These are phyloP conservation scores for Penicillium longicatenatum DNA, from an alignment of 495 filamentous ascomycete species.

Conservation along the genomic window DNA sequence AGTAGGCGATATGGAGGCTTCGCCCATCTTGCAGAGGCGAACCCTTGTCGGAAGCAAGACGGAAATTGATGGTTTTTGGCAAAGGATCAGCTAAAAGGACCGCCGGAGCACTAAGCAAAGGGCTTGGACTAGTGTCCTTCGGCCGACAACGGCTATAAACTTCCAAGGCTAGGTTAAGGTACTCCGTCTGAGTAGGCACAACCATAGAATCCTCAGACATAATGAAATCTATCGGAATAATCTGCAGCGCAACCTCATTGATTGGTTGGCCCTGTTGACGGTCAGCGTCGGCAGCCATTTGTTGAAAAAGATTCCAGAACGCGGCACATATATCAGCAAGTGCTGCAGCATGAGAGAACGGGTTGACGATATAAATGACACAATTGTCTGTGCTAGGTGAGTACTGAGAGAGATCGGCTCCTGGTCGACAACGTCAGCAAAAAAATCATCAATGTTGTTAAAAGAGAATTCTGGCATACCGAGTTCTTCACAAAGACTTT, in stretches of 20 bases:
- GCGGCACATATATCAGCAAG: conserved; percentile 77
- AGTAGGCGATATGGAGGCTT: conserved; percentile 85
- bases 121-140: conserved; percentile 43
- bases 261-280: conserved; percentile 50
- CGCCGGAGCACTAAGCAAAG: conserved; percentile 61
- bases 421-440: conserved; percentile 30
- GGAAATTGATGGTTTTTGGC: conserved; percentile 78
- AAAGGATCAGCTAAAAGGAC: conserved; percentile 73
- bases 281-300: conserved; percentile 56
- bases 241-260: conserved; percentile 79
- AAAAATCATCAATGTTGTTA: conserved; percentile 10
- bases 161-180: conserved; percentile 72
- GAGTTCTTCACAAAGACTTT: conserved; percentile 42
- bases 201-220: conserved; percentile 65
- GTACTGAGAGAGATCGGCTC: conserved; percentile 44
- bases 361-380: conserved; percentile 87
- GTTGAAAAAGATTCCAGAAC: conserved; percentile 73
- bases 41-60: conserved; percentile 54
- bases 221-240: conserved; percentile 74
- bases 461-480: conserved; percentile 32
- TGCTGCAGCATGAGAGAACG: conserved; percentile 62
- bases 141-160: conserved; percentile 82
- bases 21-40: conserved; percentile 81
- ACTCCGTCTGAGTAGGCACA: conserved; percentile 66
- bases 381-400: conserved; percentile 59